These are phyloP conservation scores for Plasmodium chabaudi DNA, from an alignment of 169 alveolate species.

Conservation along the genomic window DNA sequence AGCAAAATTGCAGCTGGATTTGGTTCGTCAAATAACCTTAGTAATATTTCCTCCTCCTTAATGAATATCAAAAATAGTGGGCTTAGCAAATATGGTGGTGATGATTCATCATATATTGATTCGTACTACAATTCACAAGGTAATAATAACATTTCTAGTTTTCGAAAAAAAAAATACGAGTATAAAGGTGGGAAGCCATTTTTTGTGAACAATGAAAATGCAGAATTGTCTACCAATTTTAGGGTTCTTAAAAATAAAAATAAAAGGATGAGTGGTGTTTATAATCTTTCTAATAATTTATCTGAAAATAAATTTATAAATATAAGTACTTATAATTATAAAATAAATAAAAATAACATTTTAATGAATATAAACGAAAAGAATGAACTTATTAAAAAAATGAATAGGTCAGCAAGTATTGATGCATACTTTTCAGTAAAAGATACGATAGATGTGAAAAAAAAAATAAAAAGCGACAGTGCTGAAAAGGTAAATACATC, in stretches of 20 bases:
- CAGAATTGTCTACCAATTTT: background rate
- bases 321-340: background rate
- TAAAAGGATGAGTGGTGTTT: conserved; percentile 16
- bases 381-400: background rate
- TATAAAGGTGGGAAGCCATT: conserved; percentile 1
- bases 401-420: conserved; percentile 33
- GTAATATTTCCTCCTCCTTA: too few species aligned
- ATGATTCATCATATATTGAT: background rate
- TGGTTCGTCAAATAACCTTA: too few species aligned
- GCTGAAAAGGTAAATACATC: background rate
- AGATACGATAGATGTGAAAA: background rate
- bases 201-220: background rate
- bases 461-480: background rate
- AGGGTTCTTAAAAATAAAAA: background rate
- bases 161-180: conserved; percentile 19
- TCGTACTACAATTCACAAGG: background rate
- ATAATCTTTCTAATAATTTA: conserved; percentile 5
- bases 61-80: too few species aligned
- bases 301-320: conserved; percentile 10
- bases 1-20: background rate
- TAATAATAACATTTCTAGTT: background rate
- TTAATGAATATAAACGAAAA: conserved; percentile 5
- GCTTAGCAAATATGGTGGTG: too few species aligned
- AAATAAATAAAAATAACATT: conserved; percentile 2
- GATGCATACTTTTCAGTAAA: conserved; percentile 28